Conservation (phyloP, 306 rosid genomes). For the Corylus heterophylla region DNA sequence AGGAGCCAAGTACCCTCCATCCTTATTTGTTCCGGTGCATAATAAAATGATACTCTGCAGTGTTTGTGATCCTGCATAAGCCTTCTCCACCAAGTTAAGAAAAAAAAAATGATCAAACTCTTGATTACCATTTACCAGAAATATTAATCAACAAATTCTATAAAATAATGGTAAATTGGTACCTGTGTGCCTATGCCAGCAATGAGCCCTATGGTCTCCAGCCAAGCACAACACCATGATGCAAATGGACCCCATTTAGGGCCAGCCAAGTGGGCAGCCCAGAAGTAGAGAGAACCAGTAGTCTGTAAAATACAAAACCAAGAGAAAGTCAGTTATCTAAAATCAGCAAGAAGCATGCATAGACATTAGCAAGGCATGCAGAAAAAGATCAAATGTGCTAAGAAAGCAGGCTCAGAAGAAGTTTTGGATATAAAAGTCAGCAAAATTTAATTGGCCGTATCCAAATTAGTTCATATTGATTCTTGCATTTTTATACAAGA, state of each 20-base stretch:
- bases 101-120: conserved; percentile 10
- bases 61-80: conserved; percentile 85
- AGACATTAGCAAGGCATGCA: not conserved
- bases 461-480: not conserved
- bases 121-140: conserved; percentile 1
- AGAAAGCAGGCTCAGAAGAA: not conserved
- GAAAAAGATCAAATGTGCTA: not conserved
- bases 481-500: not conserved
- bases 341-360: conserved; percentile 1
- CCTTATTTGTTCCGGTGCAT: conserved; percentile 73
- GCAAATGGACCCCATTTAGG: conserved; percentile 93
- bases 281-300: conserved; percentile 86
- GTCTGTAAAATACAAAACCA: conserved; percentile 49
- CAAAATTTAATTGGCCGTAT: not conserved
- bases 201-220: conserved; percentile 78
- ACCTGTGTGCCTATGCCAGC: conserved; percentile 95
- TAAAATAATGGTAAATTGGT: conserved; percentile 5
- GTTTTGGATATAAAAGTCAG: not conserved
- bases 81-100: conserved; percentile 51
- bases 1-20: conserved; percentile 84
- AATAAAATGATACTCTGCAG: conserved; percentile 73
- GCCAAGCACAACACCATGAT: conserved; percentile 96
- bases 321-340: conserved; percentile 3
- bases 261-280: conserved; percentile 97
- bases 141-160: not conserved